phyloP scores from a whole-genome alignment of 2,329 filamentous ascomycete genomes.

The Xylariaceae sp. region DNA sequence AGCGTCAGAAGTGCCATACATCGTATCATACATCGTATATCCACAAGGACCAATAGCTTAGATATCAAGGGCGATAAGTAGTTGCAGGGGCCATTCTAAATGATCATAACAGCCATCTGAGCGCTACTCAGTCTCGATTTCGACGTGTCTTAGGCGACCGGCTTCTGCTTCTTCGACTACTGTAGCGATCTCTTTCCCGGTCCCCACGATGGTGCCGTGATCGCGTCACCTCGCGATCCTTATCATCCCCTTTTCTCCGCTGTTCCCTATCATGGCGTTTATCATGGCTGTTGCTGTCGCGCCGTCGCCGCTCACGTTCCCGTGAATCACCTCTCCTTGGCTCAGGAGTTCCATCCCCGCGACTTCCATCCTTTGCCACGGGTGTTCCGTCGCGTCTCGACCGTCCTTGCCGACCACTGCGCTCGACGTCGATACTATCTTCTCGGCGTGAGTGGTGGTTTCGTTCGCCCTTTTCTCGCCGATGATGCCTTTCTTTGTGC shows the following conservation, averaged over 20 bases:
- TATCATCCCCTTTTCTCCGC: constrained; percentile 16
- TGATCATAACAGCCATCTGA: constrained; percentile 8
- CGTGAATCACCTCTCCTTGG: constrained; percentile 21
- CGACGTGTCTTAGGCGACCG: constrained; percentile 32
- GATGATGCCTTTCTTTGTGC: constrained; percentile 34
- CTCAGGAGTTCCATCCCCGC: constrained; percentile 9
- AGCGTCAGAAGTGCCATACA: too few relatives aligned
- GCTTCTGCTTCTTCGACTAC: constrained; percentile 36
- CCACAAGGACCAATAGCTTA: too few relatives aligned
- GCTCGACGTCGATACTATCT: constrained; percentile 13
- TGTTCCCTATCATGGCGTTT: constrained; percentile 16
- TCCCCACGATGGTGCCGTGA: constrained; percentile 13
- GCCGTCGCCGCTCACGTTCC: constrained; percentile 27
- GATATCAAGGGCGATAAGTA: too few relatives aligned
- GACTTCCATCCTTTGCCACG: constrained; percentile 8
- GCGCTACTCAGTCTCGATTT: constrained; percentile 17
- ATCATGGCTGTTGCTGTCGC: constrained; percentile 24
- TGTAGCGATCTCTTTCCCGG: constrained; percentile 23
- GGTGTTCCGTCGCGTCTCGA: constrained; percentile 36
- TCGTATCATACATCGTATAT: too few relatives aligned
- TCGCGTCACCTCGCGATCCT: constrained; percentile 14
- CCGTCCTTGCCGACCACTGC: constrained; percentile 23
- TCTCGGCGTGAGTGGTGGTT: constrained; percentile 38
- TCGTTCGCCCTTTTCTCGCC: constrained; percentile 33
- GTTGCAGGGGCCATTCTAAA: constrained; percentile 5